phyloP scores from a whole-genome alignment of 768 basidiomycete species.

The Pleurotus salmoneostramineus region DNA sequence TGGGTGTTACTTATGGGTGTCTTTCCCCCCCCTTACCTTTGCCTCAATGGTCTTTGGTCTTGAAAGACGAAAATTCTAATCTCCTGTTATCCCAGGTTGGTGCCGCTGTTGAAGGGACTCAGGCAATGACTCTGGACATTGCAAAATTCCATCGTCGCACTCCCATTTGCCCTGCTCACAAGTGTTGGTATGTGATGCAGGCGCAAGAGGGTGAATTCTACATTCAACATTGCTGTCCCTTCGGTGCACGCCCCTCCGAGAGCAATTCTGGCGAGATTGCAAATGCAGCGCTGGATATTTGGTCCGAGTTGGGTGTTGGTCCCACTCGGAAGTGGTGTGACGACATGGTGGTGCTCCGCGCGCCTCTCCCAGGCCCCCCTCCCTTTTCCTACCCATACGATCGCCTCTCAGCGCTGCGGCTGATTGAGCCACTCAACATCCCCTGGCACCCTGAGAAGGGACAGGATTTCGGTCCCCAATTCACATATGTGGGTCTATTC shows the following conservation, averaged over 20 bases:
- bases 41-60: too few relatives aligned
- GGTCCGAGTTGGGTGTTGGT: conserved; percentile 2
- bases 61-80: background rate
- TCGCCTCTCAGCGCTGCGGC: too few relatives aligned
- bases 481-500: too few relatives aligned
- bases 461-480: too few relatives aligned
- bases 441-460: background rate
- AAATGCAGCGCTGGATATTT: conserved; percentile 11
- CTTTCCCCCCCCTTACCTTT: too few relatives aligned
- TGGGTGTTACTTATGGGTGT: too few relatives aligned
- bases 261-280: conserved; percentile 17
- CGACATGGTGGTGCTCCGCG: conserved; percentile 10
- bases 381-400: background rate
- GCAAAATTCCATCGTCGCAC: conserved; percentile 29
- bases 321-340: conserved; percentile 18
- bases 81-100: conserved; percentile 20
- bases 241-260: conserved; percentile 11
- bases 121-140: conserved; percentile 27
- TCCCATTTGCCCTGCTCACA: conserved; percentile 26
- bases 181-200: conserved; percentile 24
- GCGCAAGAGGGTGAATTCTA: conserved; percentile 7
- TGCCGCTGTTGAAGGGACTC: conserved; percentile 24
- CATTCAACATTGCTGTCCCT: conserved; percentile 16
- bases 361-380: background rate
- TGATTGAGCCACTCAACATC: too few relatives aligned